Evolutionary conservation across 768 basidiomycete species (phyloP).

Genomic region (Tricholoma furcatifolium): DNA sequence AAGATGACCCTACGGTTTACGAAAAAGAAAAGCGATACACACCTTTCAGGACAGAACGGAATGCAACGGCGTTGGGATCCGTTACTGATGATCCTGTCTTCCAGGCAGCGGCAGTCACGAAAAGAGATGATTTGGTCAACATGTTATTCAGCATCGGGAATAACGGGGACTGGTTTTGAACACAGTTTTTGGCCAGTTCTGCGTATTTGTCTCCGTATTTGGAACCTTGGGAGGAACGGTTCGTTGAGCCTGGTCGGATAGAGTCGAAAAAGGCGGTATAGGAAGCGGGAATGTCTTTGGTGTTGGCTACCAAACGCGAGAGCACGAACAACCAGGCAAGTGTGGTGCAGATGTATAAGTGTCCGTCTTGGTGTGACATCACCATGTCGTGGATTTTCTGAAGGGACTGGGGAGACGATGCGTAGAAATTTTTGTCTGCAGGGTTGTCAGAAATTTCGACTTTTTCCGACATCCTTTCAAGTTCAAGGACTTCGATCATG

Average conservation of each 20-base stretch:
- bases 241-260: constrained; percentile 37
- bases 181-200: constrained; percentile 56
- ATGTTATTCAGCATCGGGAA: constrained; percentile 56
- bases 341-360: constrained; percentile 65
- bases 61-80: constrained; percentile 77
- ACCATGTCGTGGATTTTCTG: constrained; percentile 69
- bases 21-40: constrained; percentile 9
- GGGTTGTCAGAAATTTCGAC: constrained; percentile 55
- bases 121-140: constrained; percentile 69
- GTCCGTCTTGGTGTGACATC: constrained; percentile 54
- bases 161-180: constrained; percentile 59
- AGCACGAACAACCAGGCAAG: constrained; percentile 87
- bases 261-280: constrained; percentile 58
- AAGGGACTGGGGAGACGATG: constrained; percentile 60
- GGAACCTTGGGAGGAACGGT: constrained; percentile 51
- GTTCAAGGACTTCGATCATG: constrained; percentile 74
- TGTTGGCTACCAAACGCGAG: constrained; percentile 53
- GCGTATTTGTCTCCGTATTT: constrained; percentile 29
- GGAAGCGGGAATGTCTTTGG: constrained; percentile 50
- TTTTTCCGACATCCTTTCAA: constrained; percentile 61
- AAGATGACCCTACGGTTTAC: neutral
- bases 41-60: constrained; percentile 86
- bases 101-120: constrained; percentile 74
- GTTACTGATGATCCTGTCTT: constrained; percentile 64
- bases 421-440: constrained; percentile 49